These are phyloP conservation scores for Trichophyton equinum DNA, from an alignment of 2,329 filamentous ascomycete genomes.

Conservation along the genomic window DNA sequence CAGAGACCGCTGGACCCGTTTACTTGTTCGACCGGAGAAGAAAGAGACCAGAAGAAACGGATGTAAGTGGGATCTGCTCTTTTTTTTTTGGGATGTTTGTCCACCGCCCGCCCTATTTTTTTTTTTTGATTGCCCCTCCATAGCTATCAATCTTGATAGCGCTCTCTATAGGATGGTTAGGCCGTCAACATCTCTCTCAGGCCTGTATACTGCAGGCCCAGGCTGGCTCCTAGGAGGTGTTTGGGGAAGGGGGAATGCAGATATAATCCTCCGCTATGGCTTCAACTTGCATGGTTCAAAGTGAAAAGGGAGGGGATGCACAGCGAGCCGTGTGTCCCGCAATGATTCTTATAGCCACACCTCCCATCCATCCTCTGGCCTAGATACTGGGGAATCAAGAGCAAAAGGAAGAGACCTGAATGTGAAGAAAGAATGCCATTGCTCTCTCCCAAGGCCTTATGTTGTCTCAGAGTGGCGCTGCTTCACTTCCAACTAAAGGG, in stretches of 20 bases:
- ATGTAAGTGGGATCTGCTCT: neutral
- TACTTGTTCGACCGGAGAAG: neutral
- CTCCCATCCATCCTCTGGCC: neutral
- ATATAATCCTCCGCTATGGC: neutral
- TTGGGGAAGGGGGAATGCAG: neutral
- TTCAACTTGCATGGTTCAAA: neutral
- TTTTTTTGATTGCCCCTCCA: slow-evolving; percentile 1
- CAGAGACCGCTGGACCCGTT: neutral
- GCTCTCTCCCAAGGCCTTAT: neutral
- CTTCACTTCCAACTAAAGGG: neutral
- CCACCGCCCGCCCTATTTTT: neutral
- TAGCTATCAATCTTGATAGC: slow-evolving; percentile 1
- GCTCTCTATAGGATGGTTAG: neutral
- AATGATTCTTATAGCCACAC: neutral
- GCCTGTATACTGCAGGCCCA: neutral
- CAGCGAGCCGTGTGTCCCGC: neutral
- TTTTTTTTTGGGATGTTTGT: neutral
- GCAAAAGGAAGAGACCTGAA: neutral
- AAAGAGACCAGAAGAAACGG: neutral
- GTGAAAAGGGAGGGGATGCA: neutral
- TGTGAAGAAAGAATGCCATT: neutral
- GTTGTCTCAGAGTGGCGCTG: neutral
- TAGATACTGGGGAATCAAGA: neutral
- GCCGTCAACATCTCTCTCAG: neutral
- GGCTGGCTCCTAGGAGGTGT: neutral